Evolutionary conservation across 2,329 filamentous ascomycete species (phyloP), one percentile per base, ranked within the genome.

Genomic region (Dactylonectria estremocensis): DNA sequence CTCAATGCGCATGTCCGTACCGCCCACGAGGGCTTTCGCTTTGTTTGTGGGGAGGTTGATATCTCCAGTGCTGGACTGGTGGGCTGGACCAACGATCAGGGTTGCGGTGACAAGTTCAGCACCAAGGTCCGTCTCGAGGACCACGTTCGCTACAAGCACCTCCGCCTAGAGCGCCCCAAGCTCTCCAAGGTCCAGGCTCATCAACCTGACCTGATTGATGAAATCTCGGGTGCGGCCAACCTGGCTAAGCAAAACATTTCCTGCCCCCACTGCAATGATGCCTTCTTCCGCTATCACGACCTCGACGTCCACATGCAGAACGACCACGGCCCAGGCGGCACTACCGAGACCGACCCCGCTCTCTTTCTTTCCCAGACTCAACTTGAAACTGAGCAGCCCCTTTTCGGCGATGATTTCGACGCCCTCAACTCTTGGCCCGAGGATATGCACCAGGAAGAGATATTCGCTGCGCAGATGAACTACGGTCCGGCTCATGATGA

Each of bases 61-160:
- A 82, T 95, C 1, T 83, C 82, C 9, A 78, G 82, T 5, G 84
- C 84, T 8, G 89, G 89, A 50, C 82, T 96, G 2, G 80, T 83
- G 10, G 84, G 80, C 6, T 97, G 94, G 92, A 84, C 88, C 64
- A 87, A 86, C 22, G 81, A 86, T 10, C 85, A 90, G 57, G 93
- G 92, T 16, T 98, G 95, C 76, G 93, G 92, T 2, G 88, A 90
- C 68, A 87, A 88, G 40, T 96, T 97, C 76, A 88, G 89, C 66
- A 93, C 92, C 68, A 97, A 97, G 79, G 87, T 89, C 18, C 90
- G 90, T 33, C 86, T 98, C 0, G 93, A 95, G 79, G 92, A 96
- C 72, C 95, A 98, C 77, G 87, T 98, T 50, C 91, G 93, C 20
- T 94, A 92, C 54, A 88, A 93, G 22, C 95, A 98, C 78, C 84